phyloP scores from a whole-genome alignment of 257 asterid species.

The Solanum appendiculatum region DNA sequence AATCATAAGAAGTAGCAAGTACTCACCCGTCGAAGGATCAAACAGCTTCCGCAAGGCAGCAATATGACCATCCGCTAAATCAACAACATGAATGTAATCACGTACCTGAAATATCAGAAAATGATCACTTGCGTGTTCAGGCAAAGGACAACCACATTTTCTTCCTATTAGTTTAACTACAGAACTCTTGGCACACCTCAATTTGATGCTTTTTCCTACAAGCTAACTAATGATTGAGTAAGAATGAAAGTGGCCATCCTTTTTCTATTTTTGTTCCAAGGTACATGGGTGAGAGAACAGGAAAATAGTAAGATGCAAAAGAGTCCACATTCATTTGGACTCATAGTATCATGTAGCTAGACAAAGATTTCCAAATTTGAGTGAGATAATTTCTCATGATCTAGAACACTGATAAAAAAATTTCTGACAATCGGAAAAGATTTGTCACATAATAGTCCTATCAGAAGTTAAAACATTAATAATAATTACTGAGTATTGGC shows the following conservation, averaged over 20 bases:
- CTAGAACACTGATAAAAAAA: not conserved
- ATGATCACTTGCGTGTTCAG: not conserved
- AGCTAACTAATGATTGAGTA: not conserved
- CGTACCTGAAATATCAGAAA: not conserved
- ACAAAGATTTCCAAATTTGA: not conserved
- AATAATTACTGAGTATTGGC: not conserved
- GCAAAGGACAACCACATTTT: not conserved
- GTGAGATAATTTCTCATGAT: not conserved
- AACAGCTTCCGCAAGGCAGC: not conserved
- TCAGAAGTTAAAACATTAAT: not conserved
- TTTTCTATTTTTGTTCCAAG: not conserved
- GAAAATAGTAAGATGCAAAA: not conserved
- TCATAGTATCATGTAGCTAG: not conserved
- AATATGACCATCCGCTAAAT: conserved; percentile 1
- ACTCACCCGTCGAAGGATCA: not conserved
- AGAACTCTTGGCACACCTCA: not conserved
- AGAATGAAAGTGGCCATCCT: not conserved
- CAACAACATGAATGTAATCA: conserved; percentile 4
- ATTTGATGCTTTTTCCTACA: not conserved
- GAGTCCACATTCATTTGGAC: not conserved
- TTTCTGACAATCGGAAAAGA: not conserved
- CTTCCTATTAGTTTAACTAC: not conserved
- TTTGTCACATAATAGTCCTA: not conserved
- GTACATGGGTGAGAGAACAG: not conserved
- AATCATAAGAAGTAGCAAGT: not conserved